phyloP scores from a whole-genome alignment of 139 green algal species.

The Axilococcus clingmanii region DNA sequence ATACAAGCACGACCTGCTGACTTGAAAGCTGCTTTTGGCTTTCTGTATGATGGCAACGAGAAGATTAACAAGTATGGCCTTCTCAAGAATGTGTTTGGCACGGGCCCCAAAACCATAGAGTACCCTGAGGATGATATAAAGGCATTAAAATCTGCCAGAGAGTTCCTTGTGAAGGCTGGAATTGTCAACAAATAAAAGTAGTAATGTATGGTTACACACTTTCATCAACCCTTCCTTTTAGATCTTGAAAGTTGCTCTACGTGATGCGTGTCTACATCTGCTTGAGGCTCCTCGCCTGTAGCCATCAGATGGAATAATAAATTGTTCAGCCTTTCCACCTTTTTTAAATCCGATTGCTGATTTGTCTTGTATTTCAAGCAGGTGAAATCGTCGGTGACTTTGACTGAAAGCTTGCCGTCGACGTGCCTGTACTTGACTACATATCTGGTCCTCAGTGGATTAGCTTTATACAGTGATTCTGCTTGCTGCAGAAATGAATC shows the following conservation, averaged over 20 bases:
- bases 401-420: slow-evolving; percentile 73
- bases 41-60: slow-evolving; percentile 15
- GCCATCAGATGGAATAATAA: slow-evolving; percentile 81
- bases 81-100: slow-evolving; percentile 7
- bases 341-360: slow-evolving; percentile 74
- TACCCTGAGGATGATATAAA: slow-evolving; percentile 32
- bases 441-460: slow-evolving; percentile 70
- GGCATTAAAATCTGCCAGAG: slow-evolving; percentile 23
- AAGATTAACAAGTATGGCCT: slow-evolving; percentile 9
- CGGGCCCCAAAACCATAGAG: neutral
- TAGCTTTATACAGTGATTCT: slow-evolving; percentile 45
- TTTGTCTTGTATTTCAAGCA: slow-evolving; percentile 85
- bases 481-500: slow-evolving; percentile 65
- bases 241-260: too few relatives aligned
- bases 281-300: slow-evolving; percentile 16
- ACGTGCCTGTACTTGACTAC: slow-evolving; percentile 77
- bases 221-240: too few relatives aligned
- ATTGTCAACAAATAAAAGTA: slow-evolving; percentile 26
- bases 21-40: slow-evolving; percentile 31
- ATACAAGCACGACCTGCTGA: slow-evolving; percentile 38
- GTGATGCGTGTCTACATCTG: neutral
- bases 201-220: neutral
- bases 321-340: slow-evolving; percentile 77
- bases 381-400: slow-evolving; percentile 76
- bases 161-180: slow-evolving; percentile 19